Evolutionary conservation across 768 basidiomycete genomes (phyloP).

Genomic region (Lentinula lateritia): DNA sequence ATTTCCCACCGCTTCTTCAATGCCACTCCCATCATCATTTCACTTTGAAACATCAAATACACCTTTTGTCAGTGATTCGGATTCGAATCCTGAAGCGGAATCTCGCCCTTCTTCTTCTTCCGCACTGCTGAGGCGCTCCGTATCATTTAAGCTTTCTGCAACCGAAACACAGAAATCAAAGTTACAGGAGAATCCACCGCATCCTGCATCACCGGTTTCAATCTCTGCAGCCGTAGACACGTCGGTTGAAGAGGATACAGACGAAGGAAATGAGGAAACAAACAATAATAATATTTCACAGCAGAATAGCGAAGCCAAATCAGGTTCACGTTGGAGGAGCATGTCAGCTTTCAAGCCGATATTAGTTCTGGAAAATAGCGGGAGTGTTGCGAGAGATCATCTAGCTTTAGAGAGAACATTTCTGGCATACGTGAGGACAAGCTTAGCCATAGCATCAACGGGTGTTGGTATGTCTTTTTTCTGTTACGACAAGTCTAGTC

Average conservation of each 20-base stretch:
- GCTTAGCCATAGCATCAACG: conserved; percentile 43
- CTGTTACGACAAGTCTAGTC: not conserved
- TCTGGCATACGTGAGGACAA: conserved; percentile 49
- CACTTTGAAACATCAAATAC: not conserved
- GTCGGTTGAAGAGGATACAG: not conserved
- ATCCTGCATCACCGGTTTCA: not conserved
- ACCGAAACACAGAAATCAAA: not conserved
- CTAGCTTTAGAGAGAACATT: conserved; percentile 49
- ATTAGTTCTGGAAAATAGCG: conserved; percentile 36
- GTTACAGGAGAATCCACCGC: not conserved
- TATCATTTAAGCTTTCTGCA: not conserved
- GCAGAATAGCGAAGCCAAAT: not conserved
- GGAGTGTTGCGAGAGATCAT: conserved; percentile 50
- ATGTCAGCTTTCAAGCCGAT: conserved; percentile 11
- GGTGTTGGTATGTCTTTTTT: conserved; percentile 29
- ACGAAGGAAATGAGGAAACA: not conserved
- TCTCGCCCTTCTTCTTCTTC: not conserved
- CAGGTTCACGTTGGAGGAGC: not conserved
- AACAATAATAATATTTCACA: not conserved
- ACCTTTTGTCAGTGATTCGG: not conserved
- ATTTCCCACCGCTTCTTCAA: not conserved
- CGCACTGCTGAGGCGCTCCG: not conserved
- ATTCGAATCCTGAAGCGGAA: not conserved
- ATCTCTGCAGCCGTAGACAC: not conserved
- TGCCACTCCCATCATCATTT: not conserved